Conservation (phyloP, 1,139 yeast genomes). For the Kluyveromyces sp. region DNA sequence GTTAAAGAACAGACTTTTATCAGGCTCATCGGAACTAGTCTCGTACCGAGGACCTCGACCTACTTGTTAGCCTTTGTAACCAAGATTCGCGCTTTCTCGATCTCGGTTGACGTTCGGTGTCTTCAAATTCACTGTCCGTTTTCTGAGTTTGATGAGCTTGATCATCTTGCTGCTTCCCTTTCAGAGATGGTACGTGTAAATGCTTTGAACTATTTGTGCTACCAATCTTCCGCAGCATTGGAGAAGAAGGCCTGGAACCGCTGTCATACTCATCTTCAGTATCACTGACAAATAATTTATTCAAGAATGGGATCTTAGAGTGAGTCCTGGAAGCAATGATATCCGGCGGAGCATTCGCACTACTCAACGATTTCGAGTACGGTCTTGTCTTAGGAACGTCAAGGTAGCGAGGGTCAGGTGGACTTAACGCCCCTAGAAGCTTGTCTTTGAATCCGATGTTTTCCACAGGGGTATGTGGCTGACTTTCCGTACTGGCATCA, state of each 20-base stretch:
- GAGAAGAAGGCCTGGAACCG: conserved; percentile 6
- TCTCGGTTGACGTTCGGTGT: conserved; percentile 19
- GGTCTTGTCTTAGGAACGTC: conserved; percentile 34
- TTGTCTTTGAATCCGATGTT: background rate
- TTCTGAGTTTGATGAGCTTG: background rate
- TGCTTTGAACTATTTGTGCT: conserved; percentile 3
- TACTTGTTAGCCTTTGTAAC: conserved; percentile 29
- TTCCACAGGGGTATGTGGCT: conserved; percentile 10
- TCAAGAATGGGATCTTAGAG: conserved; percentile 28
- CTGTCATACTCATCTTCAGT: conserved; percentile 27
- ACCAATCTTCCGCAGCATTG: conserved; percentile 4
- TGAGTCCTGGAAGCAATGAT: conserved; percentile 31
- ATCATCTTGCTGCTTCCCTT: conserved; percentile 11
- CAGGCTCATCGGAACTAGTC: background rate
- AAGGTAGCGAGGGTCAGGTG: conserved; percentile 12
- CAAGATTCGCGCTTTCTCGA: conserved; percentile 29
- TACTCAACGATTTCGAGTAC: conserved; percentile 55
- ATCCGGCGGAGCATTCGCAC: conserved; percentile 47
- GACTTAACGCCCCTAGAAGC: conserved; percentile 3
- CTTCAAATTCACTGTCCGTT: conserved; percentile 14
- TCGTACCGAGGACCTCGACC: conserved; percentile 23
- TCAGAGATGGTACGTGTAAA: background rate
- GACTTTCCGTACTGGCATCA: background rate
- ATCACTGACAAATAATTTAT: conserved; percentile 25
- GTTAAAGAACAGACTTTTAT: background rate